Percentiles rank a stretch among this genome's conserved stretches.
Conservation (phyloP, 306 rosid species). For the Amphicarpaea edgeworthii region DNA sequence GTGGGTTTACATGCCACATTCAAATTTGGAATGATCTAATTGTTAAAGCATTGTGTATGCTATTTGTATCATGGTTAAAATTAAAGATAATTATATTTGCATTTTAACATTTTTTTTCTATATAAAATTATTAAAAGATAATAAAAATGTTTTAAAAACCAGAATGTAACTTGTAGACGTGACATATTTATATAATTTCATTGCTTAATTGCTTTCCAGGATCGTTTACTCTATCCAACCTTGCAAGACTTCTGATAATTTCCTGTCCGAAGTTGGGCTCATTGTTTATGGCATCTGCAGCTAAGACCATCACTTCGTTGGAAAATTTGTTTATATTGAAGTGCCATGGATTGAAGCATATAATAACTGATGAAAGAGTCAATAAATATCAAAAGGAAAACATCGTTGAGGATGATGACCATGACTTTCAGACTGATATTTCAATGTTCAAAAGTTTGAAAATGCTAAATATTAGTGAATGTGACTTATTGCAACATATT, state of each 20-base stretch:
- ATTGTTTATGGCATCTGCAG: not conserved
- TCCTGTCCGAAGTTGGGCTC: not conserved
- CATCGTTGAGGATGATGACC: too few relatives aligned
- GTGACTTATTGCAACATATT: not conserved
- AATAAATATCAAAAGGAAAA: not conserved
- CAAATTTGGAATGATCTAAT: too few relatives aligned
- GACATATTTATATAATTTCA: not conserved
- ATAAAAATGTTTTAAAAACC: too few relatives aligned
- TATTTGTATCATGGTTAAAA: too few relatives aligned
- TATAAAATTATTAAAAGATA: too few relatives aligned
- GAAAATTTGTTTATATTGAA: accelerated
- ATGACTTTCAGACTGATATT: not conserved
- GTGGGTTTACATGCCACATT: too few relatives aligned
- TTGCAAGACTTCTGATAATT: accelerated
- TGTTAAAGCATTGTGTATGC: too few relatives aligned
- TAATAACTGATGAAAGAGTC: not conserved
- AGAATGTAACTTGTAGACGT: too few relatives aligned
- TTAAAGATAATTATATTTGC: too few relatives aligned
- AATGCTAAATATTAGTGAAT: accelerated
- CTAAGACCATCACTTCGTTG: not conserved
- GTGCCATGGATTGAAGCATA: not conserved
- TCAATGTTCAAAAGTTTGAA: not conserved
- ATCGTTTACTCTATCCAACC: not conserved
- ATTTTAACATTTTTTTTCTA: too few relatives aligned
- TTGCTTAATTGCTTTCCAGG: not conserved